A percentile compares a stretch with the other conserved stretches of the same genome.
Evolutionary conservation across 2,329 filamentous ascomycete genomes (phyloP).

Genomic region (Penicillium sp.): DNA sequence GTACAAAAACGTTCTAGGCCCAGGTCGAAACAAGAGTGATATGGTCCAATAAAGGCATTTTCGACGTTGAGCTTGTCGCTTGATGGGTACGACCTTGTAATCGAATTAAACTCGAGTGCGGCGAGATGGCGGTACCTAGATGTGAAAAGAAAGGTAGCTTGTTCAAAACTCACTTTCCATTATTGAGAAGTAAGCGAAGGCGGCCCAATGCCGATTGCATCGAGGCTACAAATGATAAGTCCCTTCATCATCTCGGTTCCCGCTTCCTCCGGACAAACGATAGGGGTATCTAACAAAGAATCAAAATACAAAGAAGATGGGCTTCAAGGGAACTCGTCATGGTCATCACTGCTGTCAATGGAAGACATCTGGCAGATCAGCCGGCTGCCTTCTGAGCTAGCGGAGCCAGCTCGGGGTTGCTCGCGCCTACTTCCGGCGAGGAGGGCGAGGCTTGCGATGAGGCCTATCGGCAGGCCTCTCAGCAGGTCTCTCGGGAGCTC

Average conservation of each 20-base stretch:
- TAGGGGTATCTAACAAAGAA: constrained; percentile 6
- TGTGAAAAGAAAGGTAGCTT: not conserved
- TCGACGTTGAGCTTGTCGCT: too few relatives aligned
- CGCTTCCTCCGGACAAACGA: not conserved
- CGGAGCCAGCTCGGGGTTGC: constrained; percentile 5
- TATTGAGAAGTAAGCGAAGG: not conserved
- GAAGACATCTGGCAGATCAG: not conserved
- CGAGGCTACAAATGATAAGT: not conserved
- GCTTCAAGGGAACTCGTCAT: constrained; percentile 1
- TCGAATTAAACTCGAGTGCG: not conserved
- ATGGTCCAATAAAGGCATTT: too few relatives aligned
- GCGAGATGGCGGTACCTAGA: not conserved
- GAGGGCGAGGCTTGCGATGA: not conserved
- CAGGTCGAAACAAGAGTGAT: not conserved
- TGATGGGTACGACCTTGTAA: not conserved
- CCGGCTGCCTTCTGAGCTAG: not conserved
- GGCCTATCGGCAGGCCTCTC: not conserved
- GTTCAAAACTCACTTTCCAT: not conserved
- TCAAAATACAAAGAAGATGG: not conserved
- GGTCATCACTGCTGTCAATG: not conserved
- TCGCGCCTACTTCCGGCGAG: constrained; percentile 2
- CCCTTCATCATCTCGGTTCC: not conserved
- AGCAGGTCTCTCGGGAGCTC: constrained; percentile 10
- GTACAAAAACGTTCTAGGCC: constrained; percentile 1
- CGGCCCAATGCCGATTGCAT: not conserved